These are phyloP conservation scores for Taphrina deformans DNA, from an alignment of 1,139 yeast species.

Conservation along the genomic window DNA sequence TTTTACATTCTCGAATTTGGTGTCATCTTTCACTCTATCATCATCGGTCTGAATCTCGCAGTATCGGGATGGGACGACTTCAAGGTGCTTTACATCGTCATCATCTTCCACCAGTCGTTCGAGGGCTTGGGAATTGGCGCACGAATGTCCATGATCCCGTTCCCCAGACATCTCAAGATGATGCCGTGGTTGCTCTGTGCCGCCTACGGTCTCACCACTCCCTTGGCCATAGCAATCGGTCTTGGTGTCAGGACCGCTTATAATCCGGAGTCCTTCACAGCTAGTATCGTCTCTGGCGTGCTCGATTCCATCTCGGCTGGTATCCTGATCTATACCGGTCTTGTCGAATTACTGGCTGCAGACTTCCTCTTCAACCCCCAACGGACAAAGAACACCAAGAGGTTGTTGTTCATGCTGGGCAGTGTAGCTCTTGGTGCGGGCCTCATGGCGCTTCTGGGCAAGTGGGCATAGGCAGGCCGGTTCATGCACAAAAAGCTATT, in stretches of 20 bases:
- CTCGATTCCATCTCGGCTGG: conserved; percentile 85
- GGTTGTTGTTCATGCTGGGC: conserved; percentile 46
- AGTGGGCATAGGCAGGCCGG: conserved; percentile 64
- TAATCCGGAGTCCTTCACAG: conserved; percentile 55
- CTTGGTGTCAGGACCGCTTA: conserved; percentile 74
- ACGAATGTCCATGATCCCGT: conserved; percentile 67
- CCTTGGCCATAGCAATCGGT: conserved; percentile 79
- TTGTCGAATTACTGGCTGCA: conserved; percentile 81
- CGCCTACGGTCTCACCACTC: conserved; percentile 67
- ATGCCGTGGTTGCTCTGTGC: conserved; percentile 64
- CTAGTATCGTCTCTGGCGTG: conserved; percentile 70
- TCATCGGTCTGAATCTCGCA: conserved; percentile 65
- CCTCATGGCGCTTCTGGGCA: conserved; percentile 79
- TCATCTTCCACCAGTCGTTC: conserved; percentile 78
- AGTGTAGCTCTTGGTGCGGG: conserved; percentile 61
- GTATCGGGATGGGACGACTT: conserved; percentile 65
- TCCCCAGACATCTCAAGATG: conserved; percentile 54
- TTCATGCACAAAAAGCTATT: background rate
- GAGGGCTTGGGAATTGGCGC: conserved; percentile 87
- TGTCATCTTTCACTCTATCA: conserved; percentile 67
- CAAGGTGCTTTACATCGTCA: conserved; percentile 65
- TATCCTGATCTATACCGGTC: conserved; percentile 74
- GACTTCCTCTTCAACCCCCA: conserved; percentile 71
- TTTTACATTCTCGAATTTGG: conserved; percentile 68
- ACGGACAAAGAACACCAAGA: conserved; percentile 44